Evolutionary conservation across 2,329 filamentous ascomycete species (phyloP).

Genomic region (Apiospora phragmitis): DNA sequence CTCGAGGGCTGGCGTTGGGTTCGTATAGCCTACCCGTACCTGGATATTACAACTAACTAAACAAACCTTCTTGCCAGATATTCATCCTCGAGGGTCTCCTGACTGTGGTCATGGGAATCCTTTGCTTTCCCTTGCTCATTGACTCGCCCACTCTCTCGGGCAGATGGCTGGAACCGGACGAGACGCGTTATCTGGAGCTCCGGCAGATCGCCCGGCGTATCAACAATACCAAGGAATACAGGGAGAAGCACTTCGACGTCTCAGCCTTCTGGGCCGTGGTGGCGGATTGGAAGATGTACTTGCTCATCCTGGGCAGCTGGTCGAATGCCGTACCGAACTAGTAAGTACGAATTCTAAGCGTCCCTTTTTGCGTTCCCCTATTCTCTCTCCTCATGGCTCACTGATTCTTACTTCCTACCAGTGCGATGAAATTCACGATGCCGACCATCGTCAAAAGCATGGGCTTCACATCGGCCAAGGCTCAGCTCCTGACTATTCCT

Average conservation of each 20-base stretch:
- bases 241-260: background rate
- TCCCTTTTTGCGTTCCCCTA: too few relatives aligned
- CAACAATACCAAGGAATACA: background rate
- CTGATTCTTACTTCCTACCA: slow-evolving; percentile 13
- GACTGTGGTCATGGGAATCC: slow-evolving; percentile 37
- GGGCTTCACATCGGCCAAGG: slow-evolving; percentile 30
- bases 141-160: slow-evolving; percentile 42
- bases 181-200: background rate
- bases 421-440: slow-evolving; percentile 29
- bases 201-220: background rate
- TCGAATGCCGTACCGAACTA: slow-evolving; percentile 8
- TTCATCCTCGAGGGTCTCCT: slow-evolving; percentile 54
- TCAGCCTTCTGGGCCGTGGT: slow-evolving; percentile 34
- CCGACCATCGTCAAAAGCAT: slow-evolving; percentile 36
- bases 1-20: slow-evolving; percentile 48
- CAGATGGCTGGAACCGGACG: background rate
- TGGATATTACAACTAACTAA: background rate
- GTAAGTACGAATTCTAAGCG: background rate
- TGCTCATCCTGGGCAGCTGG: slow-evolving; percentile 15
- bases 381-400: background rate
- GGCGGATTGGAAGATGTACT: slow-evolving; percentile 46
- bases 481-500: slow-evolving; percentile 31
- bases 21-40: background rate
- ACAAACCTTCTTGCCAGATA: slow-evolving; percentile 32
- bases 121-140: slow-evolving; percentile 48